These are phyloP conservation scores for Diaporthe humulicola DNA, from an alignment of 2,329 filamentous ascomycete genomes.

Conservation along the genomic window DNA sequence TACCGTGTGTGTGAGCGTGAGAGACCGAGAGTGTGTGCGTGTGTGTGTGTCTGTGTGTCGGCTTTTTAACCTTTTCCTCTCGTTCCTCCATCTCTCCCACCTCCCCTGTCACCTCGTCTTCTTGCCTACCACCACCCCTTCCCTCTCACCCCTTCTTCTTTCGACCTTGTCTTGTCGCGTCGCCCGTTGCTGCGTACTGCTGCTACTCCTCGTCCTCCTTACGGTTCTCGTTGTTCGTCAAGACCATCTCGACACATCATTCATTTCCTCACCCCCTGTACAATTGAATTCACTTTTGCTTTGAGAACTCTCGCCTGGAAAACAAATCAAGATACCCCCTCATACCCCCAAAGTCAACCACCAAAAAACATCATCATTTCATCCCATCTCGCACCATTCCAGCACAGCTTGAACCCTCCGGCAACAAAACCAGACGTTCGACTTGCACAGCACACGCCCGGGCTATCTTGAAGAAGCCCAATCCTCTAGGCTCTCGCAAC, in stretches of 20 bases:
- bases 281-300: constrained; percentile 26
- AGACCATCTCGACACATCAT: constrained; percentile 13
- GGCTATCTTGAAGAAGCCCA: constrained; percentile 32
- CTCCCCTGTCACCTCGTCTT: constrained; percentile 12
- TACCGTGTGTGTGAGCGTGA: not conserved
- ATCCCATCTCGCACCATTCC: constrained; percentile 7
- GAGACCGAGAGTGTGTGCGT: not conserved
- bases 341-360: not conserved
- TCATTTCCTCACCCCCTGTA: constrained; percentile 27
- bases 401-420: not conserved
- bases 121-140: not conserved
- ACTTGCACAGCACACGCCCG: constrained; percentile 20
- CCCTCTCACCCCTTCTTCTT: constrained; percentile 19
- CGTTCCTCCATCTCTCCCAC: constrained; percentile 17
- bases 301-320: constrained; percentile 1
- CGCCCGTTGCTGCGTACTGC: constrained; percentile 5
- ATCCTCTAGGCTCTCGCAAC: not conserved
- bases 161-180: constrained; percentile 25
- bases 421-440: constrained; percentile 17
- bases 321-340: constrained; percentile 9
- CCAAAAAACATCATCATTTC: constrained; percentile 12
- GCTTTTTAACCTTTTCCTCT: constrained; percentile 30
- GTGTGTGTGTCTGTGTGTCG: constrained; percentile 23
- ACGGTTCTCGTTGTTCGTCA: constrained; percentile 1
- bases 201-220: not conserved